A percentile compares a stretch with the other conserved stretches of the same genome.
Conservation (phyloP, 2,329 filamentous ascomycete species). For the Rhexocercosporidium sp. region DNA sequence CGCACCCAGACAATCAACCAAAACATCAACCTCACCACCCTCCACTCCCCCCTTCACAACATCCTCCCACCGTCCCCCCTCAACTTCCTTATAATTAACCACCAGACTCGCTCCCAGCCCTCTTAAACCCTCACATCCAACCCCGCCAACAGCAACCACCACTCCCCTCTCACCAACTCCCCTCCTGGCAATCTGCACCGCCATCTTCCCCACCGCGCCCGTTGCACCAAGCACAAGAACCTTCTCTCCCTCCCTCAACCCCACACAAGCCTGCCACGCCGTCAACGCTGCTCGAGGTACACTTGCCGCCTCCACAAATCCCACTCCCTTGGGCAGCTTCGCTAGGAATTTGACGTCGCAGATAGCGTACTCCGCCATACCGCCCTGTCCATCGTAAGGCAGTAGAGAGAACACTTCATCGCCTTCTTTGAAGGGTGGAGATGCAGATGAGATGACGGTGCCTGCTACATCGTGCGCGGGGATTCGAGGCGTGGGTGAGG, state of each 20-base stretch:
- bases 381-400: conserved; percentile 18
- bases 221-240: conserved; percentile 23
- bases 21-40: conserved; percentile 4
- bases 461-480: conserved; percentile 23
- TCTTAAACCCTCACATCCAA: conserved; percentile 17
- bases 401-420: conserved; percentile 21
- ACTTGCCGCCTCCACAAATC: conserved; percentile 22
- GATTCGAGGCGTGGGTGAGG: conserved; percentile 10
- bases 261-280: conserved; percentile 13
- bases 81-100: conserved; percentile 21
- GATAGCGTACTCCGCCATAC: conserved; percentile 24
- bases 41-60: conserved; percentile 3
- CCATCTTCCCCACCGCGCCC: conserved; percentile 27
- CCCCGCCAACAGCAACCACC: conserved; percentile 23
- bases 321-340: conserved; percentile 16
- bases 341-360: conserved; percentile 10
- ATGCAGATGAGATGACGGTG: conserved; percentile 15
- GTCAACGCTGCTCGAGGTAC: conserved; percentile 24
- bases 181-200: conserved; percentile 18
- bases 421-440: conserved; percentile 2
- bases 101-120: conserved; percentile 18
- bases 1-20: conserved; percentile 23
- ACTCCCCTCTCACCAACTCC: conserved; percentile 11
- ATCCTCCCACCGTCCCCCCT: conserved; percentile 17
- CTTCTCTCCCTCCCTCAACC: conserved; percentile 15